Evolutionary conservation across 148 eudicot species (phyloP).

Genomic region (Nepenthes mirabilis): DNA sequence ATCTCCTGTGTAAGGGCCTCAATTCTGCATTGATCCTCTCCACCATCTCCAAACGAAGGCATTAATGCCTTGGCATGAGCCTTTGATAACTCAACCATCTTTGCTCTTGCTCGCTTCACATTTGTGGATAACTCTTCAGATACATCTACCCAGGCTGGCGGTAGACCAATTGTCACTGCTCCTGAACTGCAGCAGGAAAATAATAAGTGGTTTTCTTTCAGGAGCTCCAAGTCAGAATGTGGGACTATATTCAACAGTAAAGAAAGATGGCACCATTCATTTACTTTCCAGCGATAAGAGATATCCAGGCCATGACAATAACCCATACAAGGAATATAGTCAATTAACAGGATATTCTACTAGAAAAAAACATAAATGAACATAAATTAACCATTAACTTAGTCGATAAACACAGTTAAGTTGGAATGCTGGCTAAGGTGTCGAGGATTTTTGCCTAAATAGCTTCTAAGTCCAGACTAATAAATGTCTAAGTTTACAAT

Average conservation of each 20-base stretch:
- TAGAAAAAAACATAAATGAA: too few species aligned
- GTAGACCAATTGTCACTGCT: slow-evolving; percentile 22
- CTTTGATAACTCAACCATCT: slow-evolving; percentile 30
- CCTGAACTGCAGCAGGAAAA: slow-evolving; percentile 20
- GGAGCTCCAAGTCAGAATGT: neutral
- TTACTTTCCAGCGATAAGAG: neutral
- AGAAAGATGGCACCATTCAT: neutral
- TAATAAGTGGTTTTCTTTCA: slow-evolving; percentile 2
- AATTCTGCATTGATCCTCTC: slow-evolving; percentile 31
- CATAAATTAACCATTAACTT: too few species aligned
- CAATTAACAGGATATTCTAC: too few species aligned
- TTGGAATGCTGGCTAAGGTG: too few species aligned
- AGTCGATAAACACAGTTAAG: too few species aligned
- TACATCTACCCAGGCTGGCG: slow-evolving; percentile 44
- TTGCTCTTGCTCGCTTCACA: slow-evolving; percentile 27
- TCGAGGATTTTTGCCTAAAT: too few species aligned
- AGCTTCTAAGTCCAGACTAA: too few species aligned
- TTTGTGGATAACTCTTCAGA: slow-evolving; percentile 33
- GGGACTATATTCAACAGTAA: too few species aligned
- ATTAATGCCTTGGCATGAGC: slow-evolving; percentile 35
- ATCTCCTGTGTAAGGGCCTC: slow-evolving; percentile 30
- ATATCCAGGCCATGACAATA: neutral
- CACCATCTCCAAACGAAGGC: slow-evolving; percentile 44
- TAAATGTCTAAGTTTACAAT: too few species aligned
- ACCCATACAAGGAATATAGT: too few species aligned